A percentile compares a stretch with the other conserved stretches of the same genome.
Evolutionary conservation across 805 yeast genomes (phyloP).

Genomic region (Brettanomyces custersianus): DNA sequence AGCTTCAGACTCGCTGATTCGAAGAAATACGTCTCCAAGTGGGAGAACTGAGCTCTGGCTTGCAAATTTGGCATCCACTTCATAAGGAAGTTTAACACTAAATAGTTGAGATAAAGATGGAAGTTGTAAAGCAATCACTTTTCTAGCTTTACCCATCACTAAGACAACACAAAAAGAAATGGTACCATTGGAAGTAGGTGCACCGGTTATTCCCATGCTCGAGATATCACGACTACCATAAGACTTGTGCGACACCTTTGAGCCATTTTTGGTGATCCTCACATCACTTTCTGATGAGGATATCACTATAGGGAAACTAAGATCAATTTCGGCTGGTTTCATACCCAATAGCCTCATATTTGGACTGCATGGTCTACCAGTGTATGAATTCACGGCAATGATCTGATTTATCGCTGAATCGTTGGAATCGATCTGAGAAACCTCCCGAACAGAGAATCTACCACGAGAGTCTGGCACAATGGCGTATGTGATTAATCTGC

Average conservation of each 20-base stretch:
- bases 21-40: constrained; percentile 44
- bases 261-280: constrained; percentile 51
- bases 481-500: constrained; percentile 59
- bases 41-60: constrained; percentile 34
- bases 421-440: constrained; percentile 39
- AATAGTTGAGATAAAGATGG: constrained; percentile 58
- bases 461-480: constrained; percentile 57
- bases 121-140: constrained; percentile 31
- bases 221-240: constrained; percentile 42
- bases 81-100: constrained; percentile 35
- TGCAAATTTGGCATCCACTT: constrained; percentile 31
- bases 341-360: constrained; percentile 44
- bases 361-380: constrained; percentile 63
- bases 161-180: constrained; percentile 22
- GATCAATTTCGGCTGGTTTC: constrained; percentile 32
- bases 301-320: constrained; percentile 52
- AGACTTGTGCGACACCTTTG: constrained; percentile 55
- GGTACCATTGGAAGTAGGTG: constrained; percentile 14
- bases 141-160: constrained; percentile 19
- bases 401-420: constrained; percentile 46
- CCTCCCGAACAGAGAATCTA: constrained; percentile 45
- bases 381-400: constrained; percentile 45
- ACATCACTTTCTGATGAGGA: constrained; percentile 51
- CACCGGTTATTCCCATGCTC: constrained; percentile 43
- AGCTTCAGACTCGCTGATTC: constrained; percentile 48